Percentiles rank a stretch among this genome's conserved stretches.
These are phyloP conservation scores for Aschersonia sp. DNA, from an alignment of 2,329 filamentous ascomycete genomes.

Conservation along the genomic window DNA sequence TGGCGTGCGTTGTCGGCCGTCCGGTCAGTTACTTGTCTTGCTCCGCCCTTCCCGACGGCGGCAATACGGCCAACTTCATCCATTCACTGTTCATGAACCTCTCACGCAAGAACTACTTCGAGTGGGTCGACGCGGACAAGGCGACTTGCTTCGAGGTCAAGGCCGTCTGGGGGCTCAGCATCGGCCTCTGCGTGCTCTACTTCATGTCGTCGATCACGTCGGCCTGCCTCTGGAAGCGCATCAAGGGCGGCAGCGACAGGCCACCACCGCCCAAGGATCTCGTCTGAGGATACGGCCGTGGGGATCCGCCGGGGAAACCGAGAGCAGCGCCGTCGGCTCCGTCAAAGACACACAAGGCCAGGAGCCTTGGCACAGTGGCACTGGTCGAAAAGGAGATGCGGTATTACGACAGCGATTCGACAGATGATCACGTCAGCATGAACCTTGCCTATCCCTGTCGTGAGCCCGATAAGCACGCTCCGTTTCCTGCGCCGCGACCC, in stretches of 20 bases:
- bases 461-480: slow-evolving; percentile 2
- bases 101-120: slow-evolving; percentile 16
- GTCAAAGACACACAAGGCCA: slow-evolving; percentile 10
- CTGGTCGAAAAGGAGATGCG: slow-evolving; percentile 16
- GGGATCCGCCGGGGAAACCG: slow-evolving; percentile 11
- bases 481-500: slow-evolving; percentile 15
- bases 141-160: slow-evolving; percentile 72
- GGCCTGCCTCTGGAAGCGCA: slow-evolving; percentile 46
- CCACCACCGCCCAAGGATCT: slow-evolving; percentile 27
- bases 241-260: slow-evolving; percentile 22
- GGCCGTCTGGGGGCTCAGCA: slow-evolving; percentile 73
- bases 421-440: slow-evolving; percentile 14
- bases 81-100: slow-evolving; percentile 26
- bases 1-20: slow-evolving; percentile 63
- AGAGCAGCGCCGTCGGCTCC: slow-evolving; percentile 3
- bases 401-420: slow-evolving; percentile 15
- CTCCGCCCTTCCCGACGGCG: slow-evolving; percentile 28
- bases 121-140: slow-evolving; percentile 36
- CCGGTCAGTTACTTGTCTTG: slow-evolving; percentile 71
- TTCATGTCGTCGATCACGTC: slow-evolving; percentile 45
- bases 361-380: slow-evolving; percentile 23
- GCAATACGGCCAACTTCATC: slow-evolving; percentile 28
- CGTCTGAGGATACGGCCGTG: slow-evolving; percentile 35
- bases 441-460: slow-evolving; percentile 7
- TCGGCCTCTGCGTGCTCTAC: slow-evolving; percentile 62